Base-by-base conservation (phyloP, 176 grass and related monocot species). In the Musa schizocarpa region DNA sequence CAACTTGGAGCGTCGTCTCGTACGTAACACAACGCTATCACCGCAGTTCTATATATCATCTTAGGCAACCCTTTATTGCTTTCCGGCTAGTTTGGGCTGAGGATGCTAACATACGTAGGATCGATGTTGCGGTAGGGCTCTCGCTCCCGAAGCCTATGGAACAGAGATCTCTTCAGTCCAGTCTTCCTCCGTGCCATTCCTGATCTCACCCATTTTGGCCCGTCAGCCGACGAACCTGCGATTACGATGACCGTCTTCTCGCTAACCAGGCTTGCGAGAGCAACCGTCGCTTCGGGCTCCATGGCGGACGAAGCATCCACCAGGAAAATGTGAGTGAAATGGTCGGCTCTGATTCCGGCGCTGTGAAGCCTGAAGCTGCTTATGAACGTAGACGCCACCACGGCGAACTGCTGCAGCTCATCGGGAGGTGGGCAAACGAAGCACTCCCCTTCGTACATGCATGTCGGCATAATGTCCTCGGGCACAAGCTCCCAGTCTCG, bases 301-400 rank as follows among this genome's bases (percentile, higher is more conserved):
- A 63, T 80, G 20, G 53, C 50, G 6, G 64, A 85, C 24, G 83
- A 65, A 8, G 83, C 78, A 56, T 85, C 83, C 5, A 81, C 54
- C 65, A 85, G 26, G 79, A 81, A 73, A 25, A 85, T 77, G 52
- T 85, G 83, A 34, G 72, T 80, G 75, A 85, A 85, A 65, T 85
- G 83, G 69, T 68, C 54, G 17, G 78, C 63, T 21, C 53, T 21
- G 61, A 85, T 74, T 34, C 78, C 78, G 0, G 83, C 83, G 17
- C 25, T 11, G 23, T 81, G 52, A 49, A 85, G 75, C 25, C 83
- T 68, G 52, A 70, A 85, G 22, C 71, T 77, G 22, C 54, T 85
- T 50, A 81, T 53, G 54, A 81, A 81, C 12, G 83, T 81, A 8
- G 72, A 71, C 50, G 78, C 72, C 21, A 85, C 74, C 34, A 85